These are phyloP conservation scores for Claviceps digitariae DNA, from an alignment of 2,329 filamentous ascomycete species.

Conservation along the genomic window DNA sequence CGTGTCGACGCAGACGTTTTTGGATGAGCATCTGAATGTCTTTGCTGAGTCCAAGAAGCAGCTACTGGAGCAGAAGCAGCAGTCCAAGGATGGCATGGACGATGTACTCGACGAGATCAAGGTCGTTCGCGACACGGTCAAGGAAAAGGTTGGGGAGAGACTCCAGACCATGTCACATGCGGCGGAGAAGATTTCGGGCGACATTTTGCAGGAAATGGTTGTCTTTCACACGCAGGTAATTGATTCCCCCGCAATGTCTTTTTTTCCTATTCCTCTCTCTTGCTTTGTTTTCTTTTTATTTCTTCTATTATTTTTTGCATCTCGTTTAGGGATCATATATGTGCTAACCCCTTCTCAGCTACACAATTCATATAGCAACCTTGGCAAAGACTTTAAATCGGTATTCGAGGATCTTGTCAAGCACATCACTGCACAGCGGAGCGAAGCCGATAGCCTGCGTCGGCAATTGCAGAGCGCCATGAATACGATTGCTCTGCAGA, in stretches of 20 bases:
- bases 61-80: conserved; percentile 52
- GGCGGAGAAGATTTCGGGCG: conserved; percentile 77
- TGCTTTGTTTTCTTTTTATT: no score
- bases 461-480: conserved; percentile 60
- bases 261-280: neutral
- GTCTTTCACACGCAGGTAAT: conserved; percentile 61
- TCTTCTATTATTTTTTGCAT: neutral
- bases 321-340: no score
- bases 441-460: conserved; percentile 60
- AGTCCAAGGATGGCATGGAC: conserved; percentile 76
- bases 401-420: conserved; percentile 71
- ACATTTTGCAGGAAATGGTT: conserved; percentile 73
- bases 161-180: conserved; percentile 70
- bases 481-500: conserved; percentile 52
- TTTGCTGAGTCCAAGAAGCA: conserved; percentile 57
- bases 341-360: conserved; percentile 33
- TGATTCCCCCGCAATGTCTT: conserved; percentile 15
- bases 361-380: conserved; percentile 67
- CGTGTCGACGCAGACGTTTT: conserved; percentile 52
- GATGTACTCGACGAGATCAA: conserved; percentile 86
- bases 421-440: conserved; percentile 62
- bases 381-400: conserved; percentile 75
- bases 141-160: conserved; percentile 71
- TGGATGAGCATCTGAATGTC: conserved; percentile 53
- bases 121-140: conserved; percentile 75